Percentiles rank a stretch among this genome's conserved stretches.
Evolutionary conservation across 768 basidiomycete species (phyloP).

Genomic region (Exidia glandulosa): DNA sequence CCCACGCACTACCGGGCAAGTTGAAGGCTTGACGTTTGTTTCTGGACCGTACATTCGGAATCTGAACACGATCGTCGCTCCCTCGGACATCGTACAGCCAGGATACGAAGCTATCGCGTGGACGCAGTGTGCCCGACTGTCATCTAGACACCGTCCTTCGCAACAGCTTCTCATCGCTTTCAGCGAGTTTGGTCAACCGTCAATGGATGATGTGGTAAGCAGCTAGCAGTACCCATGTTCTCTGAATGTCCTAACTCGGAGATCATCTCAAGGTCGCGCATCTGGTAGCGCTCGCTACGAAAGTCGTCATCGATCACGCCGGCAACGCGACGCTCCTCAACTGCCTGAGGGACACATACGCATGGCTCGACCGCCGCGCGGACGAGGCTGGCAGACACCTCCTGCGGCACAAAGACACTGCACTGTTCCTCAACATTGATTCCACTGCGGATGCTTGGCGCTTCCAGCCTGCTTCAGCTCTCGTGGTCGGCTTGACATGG

Average conservation of each 20-base stretch:
- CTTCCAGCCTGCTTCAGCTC: constrained; percentile 28
- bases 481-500: constrained; percentile 24
- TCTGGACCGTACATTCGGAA: constrained; percentile 12
- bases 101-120: constrained; percentile 33
- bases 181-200: constrained; percentile 29
- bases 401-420: constrained; percentile 12
- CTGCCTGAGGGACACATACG: constrained; percentile 33
- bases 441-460: constrained; percentile 24
- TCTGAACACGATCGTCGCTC: constrained; percentile 26
- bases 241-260: neutral
- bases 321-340: constrained; percentile 18
- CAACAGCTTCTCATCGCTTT: constrained; percentile 24
- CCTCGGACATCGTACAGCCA: constrained; percentile 25
- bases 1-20: constrained; percentile 21
- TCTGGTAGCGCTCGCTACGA: constrained; percentile 22
- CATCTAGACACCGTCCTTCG: constrained; percentile 13
- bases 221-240: neutral
- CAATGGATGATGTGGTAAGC: constrained; percentile 33
- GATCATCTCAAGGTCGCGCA: constrained; percentile 27
- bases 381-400: constrained; percentile 9
- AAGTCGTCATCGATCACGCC: constrained; percentile 18
- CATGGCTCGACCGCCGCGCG: constrained; percentile 27
- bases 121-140: constrained; percentile 35
- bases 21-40: constrained; percentile 2
- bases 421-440: constrained; percentile 38